These are phyloP conservation scores for Daldinia sp. DNA, from an alignment of 2,329 filamentous ascomycete species.

Conservation along the genomic window DNA sequence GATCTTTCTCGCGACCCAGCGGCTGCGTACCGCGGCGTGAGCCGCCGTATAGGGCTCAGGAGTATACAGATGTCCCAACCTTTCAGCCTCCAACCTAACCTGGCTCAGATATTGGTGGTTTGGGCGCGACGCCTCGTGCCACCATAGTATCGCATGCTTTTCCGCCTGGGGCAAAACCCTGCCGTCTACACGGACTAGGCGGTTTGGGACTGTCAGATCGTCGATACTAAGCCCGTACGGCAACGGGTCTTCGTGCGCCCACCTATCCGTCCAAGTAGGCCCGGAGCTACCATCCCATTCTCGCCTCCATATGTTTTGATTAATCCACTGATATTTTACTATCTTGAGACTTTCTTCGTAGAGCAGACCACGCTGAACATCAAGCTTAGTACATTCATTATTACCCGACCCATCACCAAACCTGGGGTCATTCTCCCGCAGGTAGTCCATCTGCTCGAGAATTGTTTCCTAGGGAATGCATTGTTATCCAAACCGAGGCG, in stretches of 20 bases:
- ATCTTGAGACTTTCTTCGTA: conserved; percentile 2
- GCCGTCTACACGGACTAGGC: too few species aligned
- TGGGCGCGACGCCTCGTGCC: conserved; percentile 21
- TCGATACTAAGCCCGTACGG: too few species aligned
- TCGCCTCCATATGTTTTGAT: conserved; percentile 12
- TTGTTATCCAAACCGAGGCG: not conserved
- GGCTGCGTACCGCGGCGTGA: not conserved
- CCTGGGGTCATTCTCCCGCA: conserved; percentile 11
- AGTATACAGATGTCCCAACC: too few species aligned
- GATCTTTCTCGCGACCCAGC: conserved; percentile 11
- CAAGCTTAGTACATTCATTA: not conserved
- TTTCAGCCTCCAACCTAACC: not conserved
- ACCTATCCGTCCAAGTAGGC: not conserved
- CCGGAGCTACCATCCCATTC: not conserved
- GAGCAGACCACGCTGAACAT: not conserved
- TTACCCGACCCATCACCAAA: not conserved
- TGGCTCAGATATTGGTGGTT: conserved; percentile 21
- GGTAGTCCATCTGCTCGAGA: conserved; percentile 12
- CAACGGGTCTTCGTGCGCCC: conserved; percentile 8
- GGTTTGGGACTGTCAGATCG: too few species aligned
- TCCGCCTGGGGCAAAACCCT: not conserved
- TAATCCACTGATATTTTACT: conserved; percentile 8
- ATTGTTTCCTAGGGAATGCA: conserved; percentile 8
- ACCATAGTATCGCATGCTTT: not conserved
- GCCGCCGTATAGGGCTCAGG: too few species aligned